These are phyloP conservation scores for Phascolomyces articulosus DNA, from an alignment of 371 early-diverging fungal genomes.

Conservation along the genomic window DNA sequence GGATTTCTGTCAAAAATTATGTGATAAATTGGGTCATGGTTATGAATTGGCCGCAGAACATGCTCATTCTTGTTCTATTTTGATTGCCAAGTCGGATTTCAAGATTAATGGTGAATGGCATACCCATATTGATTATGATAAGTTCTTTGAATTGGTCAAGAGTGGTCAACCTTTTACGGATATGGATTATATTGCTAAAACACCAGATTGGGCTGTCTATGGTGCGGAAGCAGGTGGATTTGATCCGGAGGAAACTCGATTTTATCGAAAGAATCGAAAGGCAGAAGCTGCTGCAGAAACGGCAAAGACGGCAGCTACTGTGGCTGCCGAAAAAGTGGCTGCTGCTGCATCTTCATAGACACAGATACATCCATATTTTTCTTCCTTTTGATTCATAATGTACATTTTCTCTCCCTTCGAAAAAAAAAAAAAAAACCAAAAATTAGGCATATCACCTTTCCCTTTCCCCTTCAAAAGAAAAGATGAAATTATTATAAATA, in stretches of 20 bases:
- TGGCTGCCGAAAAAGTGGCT: slow-evolving; percentile 1
- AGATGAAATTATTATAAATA: too few species aligned
- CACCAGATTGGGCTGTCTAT: slow-evolving; percentile 80
- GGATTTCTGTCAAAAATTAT: slow-evolving; percentile 67
- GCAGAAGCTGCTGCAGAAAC: not conserved
- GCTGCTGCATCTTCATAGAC: slow-evolving; percentile 1
- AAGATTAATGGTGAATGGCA: slow-evolving; percentile 76
- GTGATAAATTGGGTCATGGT: slow-evolving; percentile 56
- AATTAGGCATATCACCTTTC: too few species aligned
- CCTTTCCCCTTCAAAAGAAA: too few species aligned
- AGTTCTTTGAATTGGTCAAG: slow-evolving; percentile 71
- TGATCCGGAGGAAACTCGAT: slow-evolving; percentile 76
- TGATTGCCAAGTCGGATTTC: slow-evolving; percentile 73
- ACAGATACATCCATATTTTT: too few species aligned
- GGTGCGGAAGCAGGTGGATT: slow-evolving; percentile 79
- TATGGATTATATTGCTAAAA: slow-evolving; percentile 74
- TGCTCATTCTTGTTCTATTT: slow-evolving; percentile 75
- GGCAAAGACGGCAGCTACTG: not conserved
- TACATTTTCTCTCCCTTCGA: too few species aligned
- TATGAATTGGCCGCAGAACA: slow-evolving; percentile 82
- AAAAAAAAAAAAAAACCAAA: too few species aligned
- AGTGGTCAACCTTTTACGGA: slow-evolving; percentile 68
- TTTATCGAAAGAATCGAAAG: slow-evolving; percentile 64
- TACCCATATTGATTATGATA: slow-evolving; percentile 82
- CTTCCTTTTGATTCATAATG: not conserved